These are phyloP conservation scores for Babesia caballi DNA, from an alignment of 169 alveolate genomes.

Conservation along the genomic window DNA sequence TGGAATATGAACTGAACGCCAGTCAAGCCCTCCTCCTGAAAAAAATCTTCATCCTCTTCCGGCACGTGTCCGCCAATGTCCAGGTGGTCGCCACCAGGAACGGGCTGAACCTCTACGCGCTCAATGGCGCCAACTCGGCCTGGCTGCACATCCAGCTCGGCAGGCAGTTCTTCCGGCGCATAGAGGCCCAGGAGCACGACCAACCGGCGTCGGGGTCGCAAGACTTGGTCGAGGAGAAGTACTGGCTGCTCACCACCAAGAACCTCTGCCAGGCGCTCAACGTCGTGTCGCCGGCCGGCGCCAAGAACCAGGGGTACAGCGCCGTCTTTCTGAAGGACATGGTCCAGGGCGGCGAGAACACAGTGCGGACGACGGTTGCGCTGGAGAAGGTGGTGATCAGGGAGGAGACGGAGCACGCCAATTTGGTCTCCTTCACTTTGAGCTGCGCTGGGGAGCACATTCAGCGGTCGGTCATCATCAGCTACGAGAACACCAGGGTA, in stretches of 20 bases:
- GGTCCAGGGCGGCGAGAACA: slow-evolving; percentile 29
- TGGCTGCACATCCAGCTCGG: slow-evolving; percentile 65
- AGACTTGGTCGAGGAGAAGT: neutral
- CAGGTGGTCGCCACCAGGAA: slow-evolving; percentile 52
- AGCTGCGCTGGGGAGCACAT: slow-evolving; percentile 50
- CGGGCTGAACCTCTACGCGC: slow-evolving; percentile 63
- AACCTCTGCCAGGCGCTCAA: slow-evolving; percentile 60
- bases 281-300: slow-evolving; percentile 38
- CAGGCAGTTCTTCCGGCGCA: slow-evolving; percentile 35
- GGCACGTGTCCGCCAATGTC: slow-evolving; percentile 46
- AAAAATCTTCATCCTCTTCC: slow-evolving; percentile 50
- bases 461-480: slow-evolving; percentile 38
- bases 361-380: slow-evolving; percentile 41
- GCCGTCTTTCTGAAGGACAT: slow-evolving; percentile 50
- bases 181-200: neutral
- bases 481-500: slow-evolving; percentile 22
- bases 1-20: slow-evolving; percentile 65
- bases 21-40: slow-evolving; percentile 41
- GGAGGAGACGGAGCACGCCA: slow-evolving; percentile 30
- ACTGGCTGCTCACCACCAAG: slow-evolving; percentile 50
- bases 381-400: slow-evolving; percentile 41
- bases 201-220: no score
- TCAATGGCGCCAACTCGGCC: slow-evolving; percentile 56
- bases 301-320: slow-evolving; percentile 36
- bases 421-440: slow-evolving; percentile 22